phyloP scores from a whole-genome alignment of 208 protist species.

The Zelonia costaricensis region DNA sequence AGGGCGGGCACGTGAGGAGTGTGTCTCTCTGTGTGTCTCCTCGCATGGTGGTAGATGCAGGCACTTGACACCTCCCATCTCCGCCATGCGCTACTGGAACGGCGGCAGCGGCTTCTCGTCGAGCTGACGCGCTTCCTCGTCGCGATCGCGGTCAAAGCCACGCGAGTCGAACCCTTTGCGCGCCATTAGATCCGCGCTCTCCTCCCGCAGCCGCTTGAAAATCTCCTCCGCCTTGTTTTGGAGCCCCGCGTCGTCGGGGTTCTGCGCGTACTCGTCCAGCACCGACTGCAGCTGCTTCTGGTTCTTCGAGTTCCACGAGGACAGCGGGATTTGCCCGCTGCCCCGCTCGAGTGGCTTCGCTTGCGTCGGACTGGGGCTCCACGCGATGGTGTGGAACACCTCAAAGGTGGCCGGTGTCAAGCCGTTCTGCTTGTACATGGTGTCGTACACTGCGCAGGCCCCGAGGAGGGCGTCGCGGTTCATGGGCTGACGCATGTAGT shows the following conservation, averaged over 20 bases:
- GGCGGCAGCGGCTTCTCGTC: conserved; percentile 76
- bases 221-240: conserved; percentile 75
- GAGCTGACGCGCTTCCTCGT: conserved; percentile 50
- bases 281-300: conserved; percentile 67
- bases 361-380: conserved; percentile 87
- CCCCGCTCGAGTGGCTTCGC: conserved; percentile 83
- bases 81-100: conserved; percentile 46
- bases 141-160: conserved; percentile 58
- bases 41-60: too few species aligned
- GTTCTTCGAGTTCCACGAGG: conserved; percentile 74
- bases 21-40: neutral
- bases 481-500: conserved; percentile 66
- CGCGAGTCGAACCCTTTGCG: conserved; percentile 57
- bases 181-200: conserved; percentile 68
- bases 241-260: conserved; percentile 69
- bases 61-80: too few species aligned
- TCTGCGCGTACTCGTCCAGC: conserved; percentile 83
- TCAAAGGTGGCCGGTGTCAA: conserved; percentile 91
- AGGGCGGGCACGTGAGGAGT: too few species aligned
- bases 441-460: conserved; percentile 79
- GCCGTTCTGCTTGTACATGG: conserved; percentile 86
- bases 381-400: conserved; percentile 90
- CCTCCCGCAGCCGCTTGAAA: conserved; percentile 67
- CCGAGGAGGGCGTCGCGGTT: conserved; percentile 75
- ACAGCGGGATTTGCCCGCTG: conserved; percentile 68